A percentile compares a stretch with the other conserved stretches of the same genome.
These are phyloP conservation scores for Ceratobasidium sp. DNA, from an alignment of 1,284 basidiomycete species.

Conservation along the genomic window DNA sequence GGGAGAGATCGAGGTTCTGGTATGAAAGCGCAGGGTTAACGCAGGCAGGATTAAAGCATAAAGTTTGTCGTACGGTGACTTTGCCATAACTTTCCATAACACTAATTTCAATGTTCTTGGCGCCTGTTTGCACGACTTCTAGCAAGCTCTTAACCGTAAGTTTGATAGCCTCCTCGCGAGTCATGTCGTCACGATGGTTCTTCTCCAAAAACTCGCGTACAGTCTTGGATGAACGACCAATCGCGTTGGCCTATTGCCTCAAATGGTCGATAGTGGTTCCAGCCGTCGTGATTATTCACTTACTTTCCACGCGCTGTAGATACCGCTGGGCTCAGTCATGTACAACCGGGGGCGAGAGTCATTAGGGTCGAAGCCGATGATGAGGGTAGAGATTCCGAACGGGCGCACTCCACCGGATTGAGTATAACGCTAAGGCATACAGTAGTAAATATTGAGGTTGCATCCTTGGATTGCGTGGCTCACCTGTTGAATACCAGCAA, in stretches of 20 bases:
- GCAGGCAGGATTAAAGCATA: constrained; percentile 1
- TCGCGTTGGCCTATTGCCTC: constrained; percentile 84
- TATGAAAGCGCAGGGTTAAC: constrained; percentile 34
- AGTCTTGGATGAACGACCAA: constrained; percentile 96
- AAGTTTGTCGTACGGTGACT: constrained; percentile 69
- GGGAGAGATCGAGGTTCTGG: constrained; percentile 80
- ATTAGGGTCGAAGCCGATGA: constrained; percentile 96
- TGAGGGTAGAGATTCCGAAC: constrained; percentile 96
- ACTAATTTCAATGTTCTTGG: constrained; percentile 98
- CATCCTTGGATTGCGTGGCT: constrained; percentile 47
- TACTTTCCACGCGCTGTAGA: constrained; percentile 99
- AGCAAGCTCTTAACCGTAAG: constrained; percentile 93
- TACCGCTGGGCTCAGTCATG: constrained; percentile 97
- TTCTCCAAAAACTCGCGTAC: constrained; percentile 99
- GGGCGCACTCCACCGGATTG: constrained; percentile 99
- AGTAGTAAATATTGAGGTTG: too few species aligned
- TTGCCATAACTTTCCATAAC: constrained; percentile 94
- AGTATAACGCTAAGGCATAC: constrained; percentile 78
- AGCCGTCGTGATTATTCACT: constrained; percentile 43
- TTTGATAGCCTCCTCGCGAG: constrained; percentile 89
- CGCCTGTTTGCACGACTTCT: constrained; percentile 98
- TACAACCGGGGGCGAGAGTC: constrained; percentile 88
- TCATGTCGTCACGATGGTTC: constrained; percentile 92
- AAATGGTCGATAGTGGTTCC: too few species aligned
- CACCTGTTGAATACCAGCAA: constrained; percentile 97